phyloP scores from a whole-genome alignment of 2,329 filamentous ascomycete genomes.

The Stagonosporopsis vannaccii region DNA sequence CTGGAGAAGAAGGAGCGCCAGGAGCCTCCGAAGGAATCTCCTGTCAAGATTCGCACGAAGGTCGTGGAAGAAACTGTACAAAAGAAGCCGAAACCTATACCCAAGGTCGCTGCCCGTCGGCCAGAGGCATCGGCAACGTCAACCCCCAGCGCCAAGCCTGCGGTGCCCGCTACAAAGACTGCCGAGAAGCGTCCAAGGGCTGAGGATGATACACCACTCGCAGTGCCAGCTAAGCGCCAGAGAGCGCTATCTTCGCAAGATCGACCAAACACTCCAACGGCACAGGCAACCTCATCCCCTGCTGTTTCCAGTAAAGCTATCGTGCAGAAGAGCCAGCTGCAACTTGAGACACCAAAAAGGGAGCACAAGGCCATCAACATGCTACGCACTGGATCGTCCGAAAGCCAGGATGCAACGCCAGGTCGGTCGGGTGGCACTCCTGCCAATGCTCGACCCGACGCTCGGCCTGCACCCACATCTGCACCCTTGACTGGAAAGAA shows the following conservation, averaged over 20 bases:
- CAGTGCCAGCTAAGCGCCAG: conserved; percentile 43
- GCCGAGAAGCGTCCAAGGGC: conserved; percentile 46
- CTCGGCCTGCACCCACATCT: conserved; percentile 38
- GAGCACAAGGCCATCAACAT: conserved; percentile 45
- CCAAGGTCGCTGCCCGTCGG: conserved; percentile 37
- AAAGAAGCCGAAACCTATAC: conserved; percentile 39
- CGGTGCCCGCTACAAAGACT: conserved; percentile 22
- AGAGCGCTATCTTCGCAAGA: conserved; percentile 40
- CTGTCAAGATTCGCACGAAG: conserved; percentile 29
- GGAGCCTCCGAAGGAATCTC: conserved; percentile 28
- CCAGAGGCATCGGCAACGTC: conserved; percentile 28
- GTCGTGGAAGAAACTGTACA: conserved; percentile 19
- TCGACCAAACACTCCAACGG: conserved; percentile 42
- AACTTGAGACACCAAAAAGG: conserved; percentile 47
- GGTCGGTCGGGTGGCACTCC: conserved; percentile 44
- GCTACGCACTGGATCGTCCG: conserved; percentile 45
- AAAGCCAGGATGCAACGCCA: conserved; percentile 46
- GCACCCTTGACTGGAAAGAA: conserved; percentile 42
- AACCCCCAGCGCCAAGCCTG: conserved; percentile 21
- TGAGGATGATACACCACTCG: conserved; percentile 42
- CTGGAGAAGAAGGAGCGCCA: conserved; percentile 39
- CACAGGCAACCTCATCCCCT: conserved; percentile 38
- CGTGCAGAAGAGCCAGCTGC: conserved; percentile 38
- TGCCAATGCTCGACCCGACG: conserved; percentile 32
- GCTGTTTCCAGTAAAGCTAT: conserved; percentile 39